Conservation (phyloP, 1,284 basidiomycete species). For the Uromyces viciae-fabae region DNA sequence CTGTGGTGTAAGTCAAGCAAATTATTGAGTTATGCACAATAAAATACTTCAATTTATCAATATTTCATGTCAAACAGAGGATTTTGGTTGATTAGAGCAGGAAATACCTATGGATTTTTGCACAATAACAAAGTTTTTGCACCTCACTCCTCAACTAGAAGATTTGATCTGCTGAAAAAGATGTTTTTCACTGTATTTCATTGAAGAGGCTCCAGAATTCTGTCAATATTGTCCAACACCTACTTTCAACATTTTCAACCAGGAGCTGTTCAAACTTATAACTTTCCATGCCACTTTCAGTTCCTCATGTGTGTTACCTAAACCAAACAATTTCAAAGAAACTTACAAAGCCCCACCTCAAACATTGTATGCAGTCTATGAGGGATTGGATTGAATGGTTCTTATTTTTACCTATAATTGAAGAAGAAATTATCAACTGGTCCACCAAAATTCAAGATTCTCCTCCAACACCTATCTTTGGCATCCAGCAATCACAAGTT, state of each 20-base stretch:
- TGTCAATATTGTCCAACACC: background rate
- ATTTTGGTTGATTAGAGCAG: background rate
- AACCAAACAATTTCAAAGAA: background rate
- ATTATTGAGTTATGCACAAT: background rate
- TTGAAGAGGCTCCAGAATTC: background rate
- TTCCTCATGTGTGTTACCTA: background rate
- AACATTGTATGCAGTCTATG: background rate
- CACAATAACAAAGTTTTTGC: background rate
- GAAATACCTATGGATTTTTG: background rate
- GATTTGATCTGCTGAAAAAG: background rate
- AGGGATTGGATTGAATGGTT: slow-evolving; percentile 1
- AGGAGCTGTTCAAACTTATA: background rate
- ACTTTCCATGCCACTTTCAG: background rate
- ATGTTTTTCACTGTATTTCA: background rate
- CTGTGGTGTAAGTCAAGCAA: background rate
- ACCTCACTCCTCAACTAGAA: background rate
- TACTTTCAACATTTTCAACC: background rate
- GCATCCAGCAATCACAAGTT: slow-evolving; percentile 1
- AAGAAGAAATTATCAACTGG: slow-evolving; percentile 15
- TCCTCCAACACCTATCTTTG: background rate
- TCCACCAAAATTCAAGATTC: background rate
- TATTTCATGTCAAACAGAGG: background rate
- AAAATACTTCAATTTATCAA: background rate
- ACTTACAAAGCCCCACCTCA: background rate
- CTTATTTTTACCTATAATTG: background rate